phyloP scores from a whole-genome alignment of 2,329 filamentous ascomycete genomes.

The Xylaria sp. region DNA sequence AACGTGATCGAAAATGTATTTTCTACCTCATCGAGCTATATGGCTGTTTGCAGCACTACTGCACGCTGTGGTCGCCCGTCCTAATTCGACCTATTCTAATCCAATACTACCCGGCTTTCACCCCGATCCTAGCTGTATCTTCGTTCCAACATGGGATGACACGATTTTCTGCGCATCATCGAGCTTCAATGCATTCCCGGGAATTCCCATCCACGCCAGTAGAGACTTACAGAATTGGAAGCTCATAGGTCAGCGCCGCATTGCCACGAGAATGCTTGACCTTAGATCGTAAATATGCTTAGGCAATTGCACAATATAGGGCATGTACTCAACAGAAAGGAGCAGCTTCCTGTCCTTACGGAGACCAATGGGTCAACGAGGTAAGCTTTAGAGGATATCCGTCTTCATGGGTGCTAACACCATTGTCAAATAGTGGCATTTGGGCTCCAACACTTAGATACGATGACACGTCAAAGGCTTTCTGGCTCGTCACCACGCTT shows the following conservation, averaged over 20 bases:
- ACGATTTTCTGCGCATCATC: slow-evolving; percentile 53
- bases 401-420: neutral
- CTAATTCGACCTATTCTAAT: slow-evolving; percentile 45
- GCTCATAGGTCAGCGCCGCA: slow-evolving; percentile 32
- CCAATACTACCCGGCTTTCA: slow-evolving; percentile 54
- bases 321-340: slow-evolving; percentile 37
- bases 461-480: slow-evolving; percentile 46
- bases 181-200: slow-evolving; percentile 52
- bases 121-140: slow-evolving; percentile 52
- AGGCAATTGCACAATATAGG: slow-evolving; percentile 23
- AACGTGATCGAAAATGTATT: neutral
- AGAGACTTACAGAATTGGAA: slow-evolving; percentile 51
- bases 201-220: slow-evolving; percentile 51
- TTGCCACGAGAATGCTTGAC: neutral
- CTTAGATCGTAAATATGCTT: neutral
- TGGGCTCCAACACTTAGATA: slow-evolving; percentile 56
- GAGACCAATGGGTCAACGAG: slow-evolving; percentile 41
- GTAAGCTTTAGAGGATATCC: slow-evolving; percentile 17
- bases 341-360: slow-evolving; percentile 37
- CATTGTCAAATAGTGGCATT: slow-evolving; percentile 42
- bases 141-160: slow-evolving; percentile 45
- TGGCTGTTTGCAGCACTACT: slow-evolving; percentile 16
- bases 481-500: slow-evolving; percentile 53
- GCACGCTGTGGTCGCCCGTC: slow-evolving; percentile 2
- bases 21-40: neutral